Conservation (phyloP, 805 yeast species). For the Saturnispora saitoi region DNA sequence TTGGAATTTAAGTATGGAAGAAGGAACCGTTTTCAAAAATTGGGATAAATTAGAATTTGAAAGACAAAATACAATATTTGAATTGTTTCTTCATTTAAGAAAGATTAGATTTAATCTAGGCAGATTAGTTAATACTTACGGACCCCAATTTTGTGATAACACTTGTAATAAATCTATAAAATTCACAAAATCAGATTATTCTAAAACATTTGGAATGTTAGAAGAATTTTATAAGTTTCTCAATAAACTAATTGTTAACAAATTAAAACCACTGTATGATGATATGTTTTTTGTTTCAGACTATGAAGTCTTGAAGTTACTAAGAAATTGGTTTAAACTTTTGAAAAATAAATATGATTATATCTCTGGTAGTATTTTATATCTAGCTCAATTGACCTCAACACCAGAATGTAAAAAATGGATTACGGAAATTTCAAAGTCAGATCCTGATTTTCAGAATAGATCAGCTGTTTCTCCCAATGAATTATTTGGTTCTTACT, state of each 20-base stretch:
- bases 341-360: constrained; percentile 21
- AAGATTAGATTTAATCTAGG: constrained; percentile 22
- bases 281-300: constrained; percentile 24
- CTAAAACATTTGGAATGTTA: constrained; percentile 24
- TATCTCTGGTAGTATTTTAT: constrained; percentile 25
- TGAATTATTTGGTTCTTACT: constrained; percentile 26
- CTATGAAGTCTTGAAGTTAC: constrained; percentile 18
- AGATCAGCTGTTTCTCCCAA: constrained; percentile 22
- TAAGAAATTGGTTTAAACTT: constrained; percentile 22
- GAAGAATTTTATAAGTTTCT: constrained; percentile 19
- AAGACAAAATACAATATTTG: constrained; percentile 26
- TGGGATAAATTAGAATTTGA: constrained; percentile 25
- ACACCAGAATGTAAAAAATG: constrained; percentile 21
- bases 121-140: constrained; percentile 24
- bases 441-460: constrained; percentile 18
- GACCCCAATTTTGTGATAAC: constrained; percentile 17
- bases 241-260: constrained; percentile 19
- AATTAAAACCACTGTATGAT: constrained; percentile 25
- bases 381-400: constrained; percentile 23
- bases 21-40: constrained; percentile 13
- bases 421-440: constrained; percentile 16
- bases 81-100: constrained; percentile 20
- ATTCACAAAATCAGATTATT: constrained; percentile 19
- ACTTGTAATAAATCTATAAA: background rate
- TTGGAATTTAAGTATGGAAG: constrained; percentile 24